phyloP scores from a whole-genome alignment of 192 early-diverging fungal species.

The Phycomyces nitens region DNA sequence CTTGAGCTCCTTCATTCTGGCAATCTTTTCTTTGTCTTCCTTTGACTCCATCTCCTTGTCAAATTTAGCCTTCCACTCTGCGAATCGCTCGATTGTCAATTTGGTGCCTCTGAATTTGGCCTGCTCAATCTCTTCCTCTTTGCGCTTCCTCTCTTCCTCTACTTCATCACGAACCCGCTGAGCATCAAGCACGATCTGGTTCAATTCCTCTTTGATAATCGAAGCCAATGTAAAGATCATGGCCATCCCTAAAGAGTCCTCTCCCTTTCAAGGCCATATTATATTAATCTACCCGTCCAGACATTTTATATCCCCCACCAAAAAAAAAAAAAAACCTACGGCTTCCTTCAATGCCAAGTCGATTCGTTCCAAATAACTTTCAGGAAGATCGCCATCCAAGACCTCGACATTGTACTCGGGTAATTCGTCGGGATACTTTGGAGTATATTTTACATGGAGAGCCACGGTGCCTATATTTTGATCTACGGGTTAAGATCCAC shows the following conservation, averaged over 20 bases:
- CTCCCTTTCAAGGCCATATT: no score
- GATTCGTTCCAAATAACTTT: slow-evolving; percentile 36
- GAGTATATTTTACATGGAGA: slow-evolving; percentile 63
- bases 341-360: slow-evolving; percentile 15
- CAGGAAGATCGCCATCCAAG: slow-evolving; percentile 41
- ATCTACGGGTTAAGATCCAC: background rate
- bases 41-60: slow-evolving; percentile 62
- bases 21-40: slow-evolving; percentile 43
- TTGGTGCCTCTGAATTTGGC: slow-evolving; percentile 76
- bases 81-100: slow-evolving; percentile 75
- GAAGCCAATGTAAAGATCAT: slow-evolving; percentile 87
- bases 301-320: background rate
- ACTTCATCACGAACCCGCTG: slow-evolving; percentile 44
- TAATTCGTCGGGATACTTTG: slow-evolving; percentile 68
- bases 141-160: slow-evolving; percentile 49
- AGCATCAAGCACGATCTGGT: slow-evolving; percentile 54
- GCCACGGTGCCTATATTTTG: slow-evolving; percentile 37
- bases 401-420: slow-evolving; percentile 60
- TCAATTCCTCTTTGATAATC: slow-evolving; percentile 69
- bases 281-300: no score
- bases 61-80: slow-evolving; percentile 78
- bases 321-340: slow-evolving; percentile 19
- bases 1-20: slow-evolving; percentile 36
- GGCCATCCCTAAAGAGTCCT: slow-evolving; percentile 84
- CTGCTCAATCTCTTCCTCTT: slow-evolving; percentile 71